Evolutionary conservation across 2,329 filamentous ascomycete genomes (phyloP), one percentile per base, ranked within the genome.

Genomic region (Fusarium zealandicum): DNA sequence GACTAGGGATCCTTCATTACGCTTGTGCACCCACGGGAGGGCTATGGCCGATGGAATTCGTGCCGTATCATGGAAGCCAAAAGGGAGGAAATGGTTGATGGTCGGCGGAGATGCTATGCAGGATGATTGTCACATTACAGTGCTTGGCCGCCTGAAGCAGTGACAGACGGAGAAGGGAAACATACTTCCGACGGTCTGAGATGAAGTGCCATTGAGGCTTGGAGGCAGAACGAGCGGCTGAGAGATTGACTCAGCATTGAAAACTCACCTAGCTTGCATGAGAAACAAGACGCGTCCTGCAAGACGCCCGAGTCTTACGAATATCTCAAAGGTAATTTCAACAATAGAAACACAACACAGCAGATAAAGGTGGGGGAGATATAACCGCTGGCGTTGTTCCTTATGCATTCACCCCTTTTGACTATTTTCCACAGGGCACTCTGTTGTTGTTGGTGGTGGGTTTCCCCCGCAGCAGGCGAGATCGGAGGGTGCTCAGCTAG

Each of bases 321-420:
- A 66, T 67, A 65, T 51, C 41, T 48, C 54, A 41, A 61, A 56
- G 47, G 64, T 67, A 67, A 67, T 67, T 59, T 56, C 47, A 66
- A 64, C 52, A 27, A 45, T 43, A 39, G 28, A 35, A 40, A 54
- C 41, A 37, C 33, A 48, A 40, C 27, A 46, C 44, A 38, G n/a
- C 57, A 64, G 60, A 57, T 66, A 59, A 53, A 45, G 57, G 62
- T 58, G 54, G 62, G 51, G 64, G 54, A 39, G 33, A 43, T 42
- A 44, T 27, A 33, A 16, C 1, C 14, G 31, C 33, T 31, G 20
- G 32, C 18, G 35, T 41, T 48, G 40, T 42, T 51, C 46, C 53
- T 47, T 48, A 31, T 25, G 4, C 20, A 54, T 64, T 45, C 48
- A 46, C 52, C 57, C 49, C 49, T 57, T 41, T 50, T 38, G 36